These are phyloP conservation scores for Hanseniaspora mollemarum DNA, from an alignment of 805 yeast species.

Conservation along the genomic window DNA sequence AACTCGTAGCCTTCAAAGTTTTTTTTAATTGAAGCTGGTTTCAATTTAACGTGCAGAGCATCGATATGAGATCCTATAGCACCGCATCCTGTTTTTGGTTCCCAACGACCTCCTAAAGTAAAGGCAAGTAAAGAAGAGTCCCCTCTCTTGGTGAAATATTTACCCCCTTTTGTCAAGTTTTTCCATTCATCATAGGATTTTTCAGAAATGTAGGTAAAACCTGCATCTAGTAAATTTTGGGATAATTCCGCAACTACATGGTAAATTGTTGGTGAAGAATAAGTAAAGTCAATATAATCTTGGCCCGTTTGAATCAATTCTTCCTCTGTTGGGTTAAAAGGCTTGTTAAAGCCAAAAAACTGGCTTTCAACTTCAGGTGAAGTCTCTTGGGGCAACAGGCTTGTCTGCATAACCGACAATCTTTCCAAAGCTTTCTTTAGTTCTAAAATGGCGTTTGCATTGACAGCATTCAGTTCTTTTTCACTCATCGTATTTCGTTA, in stretches of 20 bases:
- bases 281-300: slow-evolving; percentile 61
- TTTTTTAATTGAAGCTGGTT: slow-evolving; percentile 55
- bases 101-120: slow-evolving; percentile 55
- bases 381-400: too few relatives aligned
- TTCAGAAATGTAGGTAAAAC: slow-evolving; percentile 58
- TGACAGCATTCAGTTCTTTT: background rate
- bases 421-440: slow-evolving; percentile 24
- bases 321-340: slow-evolving; percentile 16
- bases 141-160: slow-evolving; percentile 57
- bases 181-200: slow-evolving; percentile 33
- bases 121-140: slow-evolving; percentile 62
- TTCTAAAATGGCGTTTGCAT: slow-evolving; percentile 20
- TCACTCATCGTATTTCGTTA: background rate
- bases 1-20: slow-evolving; percentile 63
- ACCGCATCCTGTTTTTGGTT: slow-evolving; percentile 54
- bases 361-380: background rate
- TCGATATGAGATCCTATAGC: slow-evolving; percentile 68
- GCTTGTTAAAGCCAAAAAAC: slow-evolving; percentile 11
- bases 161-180: slow-evolving; percentile 33
- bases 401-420: too few relatives aligned
- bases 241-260: slow-evolving; percentile 53
- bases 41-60: slow-evolving; percentile 54
- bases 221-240: slow-evolving; percentile 40
- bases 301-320: slow-evolving; percentile 30
- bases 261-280: slow-evolving; percentile 59